A percentile compares a stretch with the other conserved stretches of the same genome.
Evolutionary conservation across 78 protist genomes (phyloP).

Genomic region (Dictyostelium citrinum): DNA sequence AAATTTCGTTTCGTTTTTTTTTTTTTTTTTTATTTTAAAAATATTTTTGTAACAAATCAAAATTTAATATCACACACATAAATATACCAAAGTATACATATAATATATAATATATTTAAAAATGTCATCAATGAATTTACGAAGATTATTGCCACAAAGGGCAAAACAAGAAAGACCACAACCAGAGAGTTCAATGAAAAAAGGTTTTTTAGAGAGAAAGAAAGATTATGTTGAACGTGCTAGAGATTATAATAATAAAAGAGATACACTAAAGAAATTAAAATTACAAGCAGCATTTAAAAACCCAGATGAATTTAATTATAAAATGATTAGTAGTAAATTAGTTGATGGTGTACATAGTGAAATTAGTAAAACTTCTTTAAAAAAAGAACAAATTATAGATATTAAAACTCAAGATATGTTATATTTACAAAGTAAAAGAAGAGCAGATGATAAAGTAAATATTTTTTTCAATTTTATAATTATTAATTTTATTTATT

Average conservation of each 20-base stretch:
- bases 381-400: slow-evolving; percentile 14
- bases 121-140: slow-evolving; percentile 44
- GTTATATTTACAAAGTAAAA: slow-evolving; percentile 41
- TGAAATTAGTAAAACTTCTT: slow-evolving; percentile 14
- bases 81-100: background rate
- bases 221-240: slow-evolving; percentile 66
- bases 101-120: background rate
- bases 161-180: slow-evolving; percentile 57
- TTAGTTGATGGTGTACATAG: slow-evolving; percentile 60
- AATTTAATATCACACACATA: background rate
- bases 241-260: slow-evolving; percentile 34
- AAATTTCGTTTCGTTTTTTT: background rate
- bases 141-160: slow-evolving; percentile 38
- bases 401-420: slow-evolving; percentile 53
- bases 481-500: background rate
- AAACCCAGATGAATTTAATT: slow-evolving; percentile 63
- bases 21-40: background rate
- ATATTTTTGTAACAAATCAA: background rate
- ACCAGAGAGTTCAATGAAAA: slow-evolving; percentile 19
- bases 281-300: slow-evolving; percentile 55
- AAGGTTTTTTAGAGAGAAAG: slow-evolving; percentile 67
- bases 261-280: slow-evolving; percentile 29
- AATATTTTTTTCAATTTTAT: background rate
- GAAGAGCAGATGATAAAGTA: slow-evolving; percentile 63
- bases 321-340: slow-evolving; percentile 50